Evolutionary conservation across 2,329 filamentous ascomycete species (phyloP).

Genomic region (Claviceps sp.): DNA sequence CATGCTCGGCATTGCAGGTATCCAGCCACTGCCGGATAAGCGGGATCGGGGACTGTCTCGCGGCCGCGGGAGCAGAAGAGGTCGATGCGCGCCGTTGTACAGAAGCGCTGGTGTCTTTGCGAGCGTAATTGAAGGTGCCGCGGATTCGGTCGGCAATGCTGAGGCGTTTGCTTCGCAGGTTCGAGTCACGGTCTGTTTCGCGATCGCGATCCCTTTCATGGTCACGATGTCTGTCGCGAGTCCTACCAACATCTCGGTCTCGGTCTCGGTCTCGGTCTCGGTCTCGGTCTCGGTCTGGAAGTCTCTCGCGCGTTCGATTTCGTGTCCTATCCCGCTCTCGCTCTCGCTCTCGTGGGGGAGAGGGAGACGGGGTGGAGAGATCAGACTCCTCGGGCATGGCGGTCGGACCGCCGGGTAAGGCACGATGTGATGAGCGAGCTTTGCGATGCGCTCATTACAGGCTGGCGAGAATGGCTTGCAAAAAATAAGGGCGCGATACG

Average conservation of each 20-base stretch:
- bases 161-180: constrained; percentile 22
- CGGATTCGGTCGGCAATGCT: constrained; percentile 28
- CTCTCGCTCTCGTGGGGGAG: constrained; percentile 2
- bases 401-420: neutral
- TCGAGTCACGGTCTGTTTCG: constrained; percentile 15
- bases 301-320: neutral
- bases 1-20: constrained; percentile 27
- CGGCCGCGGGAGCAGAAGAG: constrained; percentile 13
- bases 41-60: constrained; percentile 21
- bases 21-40: constrained; percentile 31
- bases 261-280: neutral
- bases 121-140: constrained; percentile 20
- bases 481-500: neutral
- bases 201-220: constrained; percentile 12
- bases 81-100: constrained; percentile 18
- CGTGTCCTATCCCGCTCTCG: neutral
- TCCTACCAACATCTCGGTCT: constrained; percentile 4
- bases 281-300: neutral
- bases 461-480: neutral
- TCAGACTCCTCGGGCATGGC: constrained; percentile 5
- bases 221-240: constrained; percentile 1
- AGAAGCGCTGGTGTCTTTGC: constrained; percentile 15
- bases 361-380: constrained; percentile 1
- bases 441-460: constrained; percentile 1
- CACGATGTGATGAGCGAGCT: neutral